Evolutionary conservation across 202 grass and related monocot genomes (phyloP), one percentile per base, ranked within the genome.

Genomic region (Thinopyrum obtusiflorum): DNA sequence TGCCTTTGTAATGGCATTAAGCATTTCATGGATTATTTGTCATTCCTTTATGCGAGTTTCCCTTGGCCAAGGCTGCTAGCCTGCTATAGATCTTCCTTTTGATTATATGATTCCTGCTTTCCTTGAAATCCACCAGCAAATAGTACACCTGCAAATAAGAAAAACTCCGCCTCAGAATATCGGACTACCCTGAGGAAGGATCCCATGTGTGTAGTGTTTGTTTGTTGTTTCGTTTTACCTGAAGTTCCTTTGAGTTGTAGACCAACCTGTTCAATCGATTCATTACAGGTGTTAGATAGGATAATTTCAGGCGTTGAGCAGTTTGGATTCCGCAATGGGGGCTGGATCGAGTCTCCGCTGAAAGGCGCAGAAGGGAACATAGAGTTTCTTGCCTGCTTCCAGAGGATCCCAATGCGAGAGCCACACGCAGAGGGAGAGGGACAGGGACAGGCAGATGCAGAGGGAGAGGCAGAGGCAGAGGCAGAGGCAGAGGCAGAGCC

Each of bases 301-400:
- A 94, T 98, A 89, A 94, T 98, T 68, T 92, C 91, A 80, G 93
- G 93, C 14, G 83, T 98, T 9, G 90, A 95, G 87, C 83, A 81
- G 70, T 95, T 94, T 85, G 96, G 96, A 71, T 98, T 98, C 75
- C 76, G 83, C 83, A 85, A 67, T 49, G 87, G 88, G 78, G 96
- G 96, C 9, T 98, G 96, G 93, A 94, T 98, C 12, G 91, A 94
- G 57, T 98, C 93, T 51, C 96, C 91, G 35, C 89, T 98, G 31
- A 98, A 96, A 76, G 96, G 96, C 0, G 91, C 96, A 20, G 96
- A 98, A 89, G 91, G 96, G 28, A 98, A 98, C 80, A 94, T 3
- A 9, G 93, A 98, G 59, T 96, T 98, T 73, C 96, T 98, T 83
- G 93, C 86, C 62, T 96, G 82, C 92, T 98, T 98, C 79, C 66